A percentile compares a stretch with the other conserved stretches of the same genome.
phyloP scores from a whole-genome alignment of 139 green algal species.

The Closterium sp. region DNA sequence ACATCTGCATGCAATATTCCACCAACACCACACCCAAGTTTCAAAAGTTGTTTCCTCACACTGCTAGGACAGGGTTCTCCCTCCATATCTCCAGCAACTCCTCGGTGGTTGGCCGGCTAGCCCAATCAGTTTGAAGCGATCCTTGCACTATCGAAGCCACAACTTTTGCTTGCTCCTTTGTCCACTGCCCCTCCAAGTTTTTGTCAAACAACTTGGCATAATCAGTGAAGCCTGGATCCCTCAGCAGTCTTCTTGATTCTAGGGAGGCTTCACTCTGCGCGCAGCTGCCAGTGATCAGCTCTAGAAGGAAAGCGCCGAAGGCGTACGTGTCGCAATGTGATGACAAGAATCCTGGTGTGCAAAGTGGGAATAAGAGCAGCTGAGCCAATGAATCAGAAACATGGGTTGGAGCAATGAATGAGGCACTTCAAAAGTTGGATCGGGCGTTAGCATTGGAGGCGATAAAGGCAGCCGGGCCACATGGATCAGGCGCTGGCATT shows the following conservation, averaged over 20 bases:
- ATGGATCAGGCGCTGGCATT: neutral
- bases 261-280: neutral
- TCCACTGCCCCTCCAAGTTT: neutral
- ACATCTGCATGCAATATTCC: too few relatives aligned
- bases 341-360: neutral
- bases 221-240: neutral
- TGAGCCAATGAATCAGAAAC: neutral
- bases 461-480: too few relatives aligned
- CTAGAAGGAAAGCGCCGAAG: neutral
- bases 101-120: neutral
- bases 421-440: neutral
- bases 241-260: neutral
- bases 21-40: too few relatives aligned
- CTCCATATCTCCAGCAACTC: too few relatives aligned
- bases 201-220: neutral
- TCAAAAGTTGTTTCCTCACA: too few relatives aligned
- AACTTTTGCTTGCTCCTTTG: neutral
- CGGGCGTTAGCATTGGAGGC: too few relatives aligned
- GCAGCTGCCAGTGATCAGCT: neutral
- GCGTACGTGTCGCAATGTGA: neutral
- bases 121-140: neutral
- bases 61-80: too few relatives aligned
- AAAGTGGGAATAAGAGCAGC: neutral
- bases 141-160: neutral
- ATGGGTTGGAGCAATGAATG: neutral